phyloP scores from a whole-genome alignment of 2,329 filamentous ascomycete genomes.

The Colletotrichum liriopes region DNA sequence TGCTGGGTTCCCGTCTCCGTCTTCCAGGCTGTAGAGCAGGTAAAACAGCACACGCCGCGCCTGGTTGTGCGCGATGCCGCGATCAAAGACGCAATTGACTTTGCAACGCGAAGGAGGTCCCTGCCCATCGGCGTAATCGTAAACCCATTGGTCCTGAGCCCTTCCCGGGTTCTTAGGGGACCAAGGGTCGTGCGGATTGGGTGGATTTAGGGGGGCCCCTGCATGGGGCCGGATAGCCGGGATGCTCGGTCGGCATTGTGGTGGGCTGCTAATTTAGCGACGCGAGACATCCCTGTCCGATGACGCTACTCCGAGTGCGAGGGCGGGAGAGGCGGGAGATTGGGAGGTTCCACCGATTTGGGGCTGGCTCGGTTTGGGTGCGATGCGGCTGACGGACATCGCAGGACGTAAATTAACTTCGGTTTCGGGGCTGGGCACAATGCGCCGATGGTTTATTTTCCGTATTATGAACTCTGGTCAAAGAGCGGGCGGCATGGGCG shows the following conservation, averaged over 20 bases:
- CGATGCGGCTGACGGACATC: constrained; percentile 3
- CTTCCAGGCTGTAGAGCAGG: not conserved
- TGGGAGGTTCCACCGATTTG: not conserved
- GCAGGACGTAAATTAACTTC: not conserved
- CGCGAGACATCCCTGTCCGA: not conserved
- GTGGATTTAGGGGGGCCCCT: not conserved
- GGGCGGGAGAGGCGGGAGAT: not conserved
- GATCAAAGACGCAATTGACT: constrained; percentile 18
- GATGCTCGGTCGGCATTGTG: not conserved
- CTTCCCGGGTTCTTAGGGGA: not conserved
- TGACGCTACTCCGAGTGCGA: constrained; percentile 7
- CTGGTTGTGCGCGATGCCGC: not conserved
- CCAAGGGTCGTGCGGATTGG: constrained; percentile 3
- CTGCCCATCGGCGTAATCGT: constrained; percentile 14
- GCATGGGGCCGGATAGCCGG: constrained; percentile 4
- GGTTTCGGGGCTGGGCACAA: not conserved
- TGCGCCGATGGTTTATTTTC: not conserved
- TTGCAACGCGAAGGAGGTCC: not conserved
- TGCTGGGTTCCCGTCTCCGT: too few relatives aligned
- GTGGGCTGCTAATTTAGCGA: not conserved
- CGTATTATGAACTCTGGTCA: not conserved
- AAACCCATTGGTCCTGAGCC: constrained; percentile 2
- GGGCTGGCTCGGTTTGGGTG: not conserved
- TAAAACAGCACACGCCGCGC: not conserved
- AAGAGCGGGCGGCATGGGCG: not conserved